Base-by-base conservation (phyloP, 1,284 basidiomycete genomes). In the Leccinum griseonigrum region DNA sequence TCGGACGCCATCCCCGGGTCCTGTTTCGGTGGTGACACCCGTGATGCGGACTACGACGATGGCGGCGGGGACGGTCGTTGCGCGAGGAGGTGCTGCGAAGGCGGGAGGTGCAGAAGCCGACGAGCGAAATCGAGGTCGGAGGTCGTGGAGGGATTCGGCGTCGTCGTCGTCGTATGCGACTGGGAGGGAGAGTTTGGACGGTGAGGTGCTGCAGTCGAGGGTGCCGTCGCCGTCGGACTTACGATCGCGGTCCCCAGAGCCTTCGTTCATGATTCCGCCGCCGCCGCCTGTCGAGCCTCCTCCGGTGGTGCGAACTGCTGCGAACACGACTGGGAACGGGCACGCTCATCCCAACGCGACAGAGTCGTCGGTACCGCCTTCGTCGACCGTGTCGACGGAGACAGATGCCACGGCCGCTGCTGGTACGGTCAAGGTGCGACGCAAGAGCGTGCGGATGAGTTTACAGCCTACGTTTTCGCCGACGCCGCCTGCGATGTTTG, bases 381-480 rank as follows among this genome's bases (percentile, higher is more conserved):
- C 65, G 16, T 69, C 73, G 50, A 67, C 26, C 28, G 59, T 38
- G 13, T 65, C 68, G 59, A 64, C 64, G 10, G 67, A 60, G 58
- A 65, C 64, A 7, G 48, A 53, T 1, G 78, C 81, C 3, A 43
- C 40, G 4, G 40, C 40, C n/a, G n/a, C 40, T n/a, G 40, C 40
- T 43, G n/a, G n/a, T 43, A n/a, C n/a, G n/a, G 40, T n/a, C n/a
- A 43, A 43, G 40, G 73, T 75, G 3, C 78, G 87, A 40, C 76
- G 88, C 62, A 92, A 92, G 76, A 90, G 87, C 68, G 90, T 92
- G 38, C 79, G 90, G 9, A 85, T 92, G 60, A 88, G 86, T 31
- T 74, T 90, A 38, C 81, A 85, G 59, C 90, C 90, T 2, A 89
- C 87, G 29, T 91, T 88, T 72, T 87, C 87, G 29, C 76, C 85